Evolutionary conservation across 768 basidiomycete species (phyloP).

Genomic region (Kwoniella botswanensis): DNA sequence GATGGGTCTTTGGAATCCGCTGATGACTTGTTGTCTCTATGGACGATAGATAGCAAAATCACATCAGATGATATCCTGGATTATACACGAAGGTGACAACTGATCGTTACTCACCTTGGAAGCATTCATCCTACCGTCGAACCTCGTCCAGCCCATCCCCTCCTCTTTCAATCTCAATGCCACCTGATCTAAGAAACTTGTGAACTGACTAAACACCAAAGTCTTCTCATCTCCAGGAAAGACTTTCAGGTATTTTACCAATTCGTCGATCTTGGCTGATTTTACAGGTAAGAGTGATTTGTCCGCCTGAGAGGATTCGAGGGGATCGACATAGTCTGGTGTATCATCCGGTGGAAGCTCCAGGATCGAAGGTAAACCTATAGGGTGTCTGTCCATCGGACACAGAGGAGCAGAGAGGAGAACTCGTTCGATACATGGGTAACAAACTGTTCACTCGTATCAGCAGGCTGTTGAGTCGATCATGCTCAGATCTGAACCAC

Average conservation of each 20-base stretch:
- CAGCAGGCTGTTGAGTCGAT: background rate
- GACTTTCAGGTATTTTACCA: constrained; percentile 72
- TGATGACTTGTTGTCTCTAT: constrained; percentile 74
- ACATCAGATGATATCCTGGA: background rate
- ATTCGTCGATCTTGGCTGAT: constrained; percentile 84
- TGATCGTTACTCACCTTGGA: constrained; percentile 58
- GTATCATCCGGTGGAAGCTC: constrained; percentile 37
- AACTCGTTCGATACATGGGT: constrained; percentile 40
- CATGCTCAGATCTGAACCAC: constrained; percentile 4
- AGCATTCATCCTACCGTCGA: constrained; percentile 86
- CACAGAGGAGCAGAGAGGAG: constrained; percentile 26
- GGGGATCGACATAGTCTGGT: constrained; percentile 28
- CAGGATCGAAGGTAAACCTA: constrained; percentile 35
- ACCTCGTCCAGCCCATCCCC: constrained; percentile 75
- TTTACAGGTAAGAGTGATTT: constrained; percentile 26
- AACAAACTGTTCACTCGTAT: constrained; percentile 31
- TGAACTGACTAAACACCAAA: constrained; percentile 89
- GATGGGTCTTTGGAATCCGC: constrained; percentile 63
- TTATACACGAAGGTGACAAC: background rate
- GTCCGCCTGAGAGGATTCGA: constrained; percentile 10
- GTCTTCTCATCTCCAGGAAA: constrained; percentile 76
- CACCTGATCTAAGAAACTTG: constrained; percentile 81
- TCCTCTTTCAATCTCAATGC: constrained; percentile 70
- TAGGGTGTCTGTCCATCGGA: constrained; percentile 45
- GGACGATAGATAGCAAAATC: background rate